Percentiles rank a stretch among this genome's conserved stretches.
Conservation (phyloP, 2,329 filamentous ascomycete species). For the Diplodia seriata region DNA sequence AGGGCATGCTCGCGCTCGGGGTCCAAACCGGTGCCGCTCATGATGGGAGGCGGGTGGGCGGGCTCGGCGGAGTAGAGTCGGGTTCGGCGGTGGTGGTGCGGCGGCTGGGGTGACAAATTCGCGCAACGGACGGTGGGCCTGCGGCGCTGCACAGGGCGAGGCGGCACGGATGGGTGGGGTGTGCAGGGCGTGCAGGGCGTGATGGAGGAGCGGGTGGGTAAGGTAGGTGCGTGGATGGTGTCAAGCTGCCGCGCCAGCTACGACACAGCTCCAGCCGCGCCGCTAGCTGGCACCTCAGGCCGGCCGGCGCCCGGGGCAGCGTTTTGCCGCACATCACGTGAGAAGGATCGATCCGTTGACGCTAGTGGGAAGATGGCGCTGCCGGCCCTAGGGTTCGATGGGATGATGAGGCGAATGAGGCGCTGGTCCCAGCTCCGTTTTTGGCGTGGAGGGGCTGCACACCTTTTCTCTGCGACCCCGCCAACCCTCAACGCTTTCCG, state of each 20-base stretch:
- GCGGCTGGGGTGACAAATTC: conserved; percentile 24
- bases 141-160: conserved; percentile 6
- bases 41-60: conserved; percentile 34
- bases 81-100: conserved; percentile 9
- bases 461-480: conserved; percentile 26
- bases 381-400: too few species aligned
- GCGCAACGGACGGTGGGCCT: conserved; percentile 15
- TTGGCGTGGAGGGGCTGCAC: conserved; percentile 25
- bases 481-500: conserved; percentile 32
- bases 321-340: conserved; percentile 4
- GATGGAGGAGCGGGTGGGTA: conserved; percentile 5
- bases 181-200: conserved; percentile 4
- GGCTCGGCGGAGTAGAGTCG: conserved; percentile 22
- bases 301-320: conserved; percentile 11
- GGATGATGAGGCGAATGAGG: conserved; percentile 8
- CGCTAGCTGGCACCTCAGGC: conserved; percentile 5
- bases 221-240: conserved; percentile 9
- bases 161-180: conserved; percentile 14
- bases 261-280: conserved; percentile 15
- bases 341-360: neutral
- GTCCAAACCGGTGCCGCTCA: conserved; percentile 50
- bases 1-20: conserved; percentile 61
- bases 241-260: conserved; percentile 22
- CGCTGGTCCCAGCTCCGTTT: conserved; percentile 23
- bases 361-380: neutral